Evolutionary conservation across 1,139 yeast species (phyloP).

Genomic region (Saccharomyces pastorianus): DNA sequence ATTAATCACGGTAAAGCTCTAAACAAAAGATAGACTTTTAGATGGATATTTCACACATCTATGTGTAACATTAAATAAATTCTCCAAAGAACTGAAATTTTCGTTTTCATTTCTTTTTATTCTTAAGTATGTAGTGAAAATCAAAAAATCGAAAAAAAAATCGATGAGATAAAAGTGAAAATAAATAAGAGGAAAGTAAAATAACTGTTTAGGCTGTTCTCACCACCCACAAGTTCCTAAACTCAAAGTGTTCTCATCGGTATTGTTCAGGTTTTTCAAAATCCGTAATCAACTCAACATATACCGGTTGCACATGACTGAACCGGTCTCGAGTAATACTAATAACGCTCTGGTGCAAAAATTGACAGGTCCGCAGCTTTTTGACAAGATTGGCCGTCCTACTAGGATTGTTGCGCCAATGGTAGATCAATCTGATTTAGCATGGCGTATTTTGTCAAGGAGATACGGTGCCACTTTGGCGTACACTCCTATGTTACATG

Average conservation of each 20-base stretch:
- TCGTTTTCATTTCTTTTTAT: not conserved
- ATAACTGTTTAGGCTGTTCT: not conserved
- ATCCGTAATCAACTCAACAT: not conserved
- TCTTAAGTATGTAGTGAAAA: not conserved
- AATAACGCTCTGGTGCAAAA: constrained; percentile 9
- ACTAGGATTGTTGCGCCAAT: constrained; percentile 90
- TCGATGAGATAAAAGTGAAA: too few relatives aligned
- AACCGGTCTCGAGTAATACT: not conserved
- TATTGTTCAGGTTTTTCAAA: not conserved
- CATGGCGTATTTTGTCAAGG: constrained; percentile 87
- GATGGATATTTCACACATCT: not conserved
- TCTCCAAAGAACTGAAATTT: not conserved
- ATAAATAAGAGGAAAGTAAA: not conserved
- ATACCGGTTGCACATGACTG: not conserved
- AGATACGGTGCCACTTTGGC: constrained; percentile 88
- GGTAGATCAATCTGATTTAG: constrained; percentile 96
- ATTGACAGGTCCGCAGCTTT: constrained; percentile 61
- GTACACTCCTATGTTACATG: constrained; percentile 96
- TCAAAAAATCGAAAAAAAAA: too few relatives aligned
- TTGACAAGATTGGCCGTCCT: constrained; percentile 63
- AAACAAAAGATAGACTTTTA: not conserved
- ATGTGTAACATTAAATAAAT: not conserved
- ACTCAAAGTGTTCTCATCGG: not conserved
- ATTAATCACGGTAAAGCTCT: constrained; percentile 11
- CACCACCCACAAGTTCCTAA: not conserved